These are phyloP conservation scores for Monosporozyma servazzii DNA, from an alignment of 805 yeast species.

Conservation along the genomic window DNA sequence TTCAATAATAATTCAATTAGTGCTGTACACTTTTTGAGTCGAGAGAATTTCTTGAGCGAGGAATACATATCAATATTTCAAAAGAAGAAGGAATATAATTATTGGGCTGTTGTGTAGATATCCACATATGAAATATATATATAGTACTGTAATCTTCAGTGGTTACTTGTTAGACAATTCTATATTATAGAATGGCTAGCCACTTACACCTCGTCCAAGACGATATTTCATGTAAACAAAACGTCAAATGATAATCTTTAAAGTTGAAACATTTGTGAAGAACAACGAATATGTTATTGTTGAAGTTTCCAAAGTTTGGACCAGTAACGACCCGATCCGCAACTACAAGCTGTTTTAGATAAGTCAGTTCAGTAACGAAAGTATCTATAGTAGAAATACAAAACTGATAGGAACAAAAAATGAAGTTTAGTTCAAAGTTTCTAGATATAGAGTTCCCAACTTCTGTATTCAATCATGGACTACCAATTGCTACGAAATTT, in stretches of 20 bases:
- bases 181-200: neutral
- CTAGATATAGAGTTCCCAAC: conserved; percentile 19
- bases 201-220: neutral
- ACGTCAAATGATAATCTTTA: neutral
- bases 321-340: too few species aligned
- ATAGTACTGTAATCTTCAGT: too few species aligned
- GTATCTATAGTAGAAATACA: neutral
- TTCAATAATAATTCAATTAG: too few species aligned
- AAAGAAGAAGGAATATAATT: too few species aligned
- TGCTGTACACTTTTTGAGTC: too few species aligned
- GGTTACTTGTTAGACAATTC: too few species aligned
- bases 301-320: neutral
- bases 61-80: too few species aligned
- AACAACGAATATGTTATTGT: neutral
- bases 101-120: too few species aligned
- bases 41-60: too few species aligned
- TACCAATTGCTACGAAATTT: conserved; percentile 42
- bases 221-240: neutral
- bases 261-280: neutral
- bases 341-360: too few species aligned
- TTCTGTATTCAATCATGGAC: conserved; percentile 10
- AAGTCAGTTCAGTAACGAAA: too few species aligned
- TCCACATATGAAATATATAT: too few species aligned
- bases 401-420: neutral
- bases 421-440: conserved; percentile 12